Percentiles rank a stretch among this genome's conserved stretches.
Evolutionary conservation across 1,284 basidiomycete genomes (phyloP).

Genomic region (Boletus semigastroideus): DNA sequence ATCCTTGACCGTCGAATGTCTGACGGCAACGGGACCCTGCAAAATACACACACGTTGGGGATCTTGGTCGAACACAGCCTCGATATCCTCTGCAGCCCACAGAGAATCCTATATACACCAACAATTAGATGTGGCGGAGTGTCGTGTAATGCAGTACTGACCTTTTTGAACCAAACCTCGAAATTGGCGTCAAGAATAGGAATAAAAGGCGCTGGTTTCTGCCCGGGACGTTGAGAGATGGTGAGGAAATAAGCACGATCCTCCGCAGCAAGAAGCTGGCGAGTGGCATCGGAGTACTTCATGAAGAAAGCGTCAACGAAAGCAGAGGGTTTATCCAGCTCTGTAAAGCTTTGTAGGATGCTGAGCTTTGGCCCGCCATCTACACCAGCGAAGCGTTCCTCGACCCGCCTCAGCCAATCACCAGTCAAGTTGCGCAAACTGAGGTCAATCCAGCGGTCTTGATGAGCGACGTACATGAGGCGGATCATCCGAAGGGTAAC

Average conservation of each 20-base stretch:
- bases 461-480: conserved; percentile 90
- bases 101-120: conserved; percentile 75
- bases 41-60: conserved; percentile 97
- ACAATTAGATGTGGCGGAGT: conserved; percentile 17
- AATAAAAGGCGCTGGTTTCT: conserved; percentile 99
- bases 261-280: conserved; percentile 91
- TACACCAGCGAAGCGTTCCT: conserved; percentile 96
- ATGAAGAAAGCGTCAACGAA: conserved; percentile 87
- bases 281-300: conserved; percentile 77
- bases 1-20: conserved; percentile 85
- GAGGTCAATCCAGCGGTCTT: conserved; percentile 91
- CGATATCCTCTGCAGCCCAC: conserved; percentile 98
- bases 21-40: conserved; percentile 94
- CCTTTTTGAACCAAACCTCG: conserved; percentile 99
- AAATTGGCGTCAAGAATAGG: conserved; percentile 93
- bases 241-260: conserved; percentile 95
- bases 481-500: conserved; percentile 88
- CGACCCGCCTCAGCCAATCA: conserved; percentile 95
- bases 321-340: conserved; percentile 79
- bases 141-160: conserved; percentile 32
- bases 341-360: conserved; percentile 84
- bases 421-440: conserved; percentile 95
- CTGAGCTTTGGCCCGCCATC: conserved; percentile 82
- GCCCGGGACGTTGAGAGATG: conserved; percentile 91
- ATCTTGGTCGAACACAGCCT: conserved; percentile 97